Evolutionary conservation across 1,284 basidiomycete genomes (phyloP), one percentile per base, ranked within the genome.

Genomic region (Ganoderma boninense): DNA sequence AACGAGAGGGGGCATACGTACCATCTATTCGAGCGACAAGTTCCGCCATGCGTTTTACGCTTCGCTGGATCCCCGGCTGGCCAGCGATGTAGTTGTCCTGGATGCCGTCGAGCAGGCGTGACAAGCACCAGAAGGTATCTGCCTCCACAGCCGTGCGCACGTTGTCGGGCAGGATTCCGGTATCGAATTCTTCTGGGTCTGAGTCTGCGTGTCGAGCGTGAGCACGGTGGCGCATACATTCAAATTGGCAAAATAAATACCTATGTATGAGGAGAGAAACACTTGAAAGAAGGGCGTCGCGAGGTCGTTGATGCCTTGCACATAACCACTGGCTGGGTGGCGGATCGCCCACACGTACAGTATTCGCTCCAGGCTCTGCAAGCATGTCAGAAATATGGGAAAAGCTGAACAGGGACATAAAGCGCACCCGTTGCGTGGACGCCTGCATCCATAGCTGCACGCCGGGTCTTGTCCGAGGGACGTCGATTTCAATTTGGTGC

Each of bases 401-500:
- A 59, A 0, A 4, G 10, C 3, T 26, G 2, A 54, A n/a, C 1
- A 42, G 7, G 14, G 4, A 49, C 10, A 16, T 4, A 38, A 79
- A 10, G 13, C 89, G 74, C 80, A 95, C 95, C 74, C 95, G 86
- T 80, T 98, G 97, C 1, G 97, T 96, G 29, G 90, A 88, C 20
- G 86, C 89, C 76, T 95, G 91, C 88, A 95, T 94, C 97, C 97
- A 99, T 35, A 99, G 82, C 43, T 85, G 87, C 11, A 97, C 91
- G n/a, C 97, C 96, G 20, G 97, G 96, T 68, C 97, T 85, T 44
- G 97, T 99, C 60, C 97, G 87, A 10, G 97, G 97, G 8, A 98
- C 97, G 78, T 99, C 97, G 72, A 98, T 98, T 79, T 96, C 95
- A 77, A 98, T 98, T 81, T 98, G 97, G 82, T 98, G 97, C 97